phyloP scores from a whole-genome alignment of 768 basidiomycete species.

The Roridomyces roridus region DNA sequence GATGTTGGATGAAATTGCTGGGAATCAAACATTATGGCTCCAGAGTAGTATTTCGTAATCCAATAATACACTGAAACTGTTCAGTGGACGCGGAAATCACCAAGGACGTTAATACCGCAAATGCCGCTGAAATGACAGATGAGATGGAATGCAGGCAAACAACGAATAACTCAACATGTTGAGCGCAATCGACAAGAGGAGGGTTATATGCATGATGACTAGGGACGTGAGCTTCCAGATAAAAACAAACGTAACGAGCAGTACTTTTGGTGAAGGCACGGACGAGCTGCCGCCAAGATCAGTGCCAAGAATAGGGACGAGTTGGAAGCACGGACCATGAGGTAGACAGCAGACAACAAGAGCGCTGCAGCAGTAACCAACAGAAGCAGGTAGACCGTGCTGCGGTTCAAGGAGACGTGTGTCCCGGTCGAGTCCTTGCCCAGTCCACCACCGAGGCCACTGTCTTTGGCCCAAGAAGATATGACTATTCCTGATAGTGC shows the following conservation, averaged over 20 bases:
- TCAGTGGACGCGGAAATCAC: not conserved
- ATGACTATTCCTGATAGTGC: slow-evolving; percentile 72
- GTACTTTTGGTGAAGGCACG: slow-evolving; percentile 66
- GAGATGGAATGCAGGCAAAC: slow-evolving; percentile 1
- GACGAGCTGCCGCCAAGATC: slow-evolving; percentile 44
- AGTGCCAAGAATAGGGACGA: not conserved
- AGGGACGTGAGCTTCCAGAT: too few relatives aligned
- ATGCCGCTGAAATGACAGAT: slow-evolving; percentile 56
- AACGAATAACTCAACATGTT: slow-evolving; percentile 58
- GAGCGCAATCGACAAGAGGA: slow-evolving; percentile 64
- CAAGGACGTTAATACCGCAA: slow-evolving; percentile 37
- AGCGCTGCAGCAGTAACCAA: slow-evolving; percentile 74
- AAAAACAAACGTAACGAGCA: too few relatives aligned
- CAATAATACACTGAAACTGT: slow-evolving; percentile 62
- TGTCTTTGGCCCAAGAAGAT: slow-evolving; percentile 62
- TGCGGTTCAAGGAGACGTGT: slow-evolving; percentile 68
- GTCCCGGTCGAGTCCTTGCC: slow-evolving; percentile 61
- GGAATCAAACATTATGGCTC: slow-evolving; percentile 56
- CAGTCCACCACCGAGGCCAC: slow-evolving; percentile 77
- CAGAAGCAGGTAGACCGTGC: slow-evolving; percentile 78
- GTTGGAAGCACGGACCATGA: slow-evolving; percentile 42
- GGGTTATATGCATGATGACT: slow-evolving; percentile 77
- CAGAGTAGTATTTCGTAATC: slow-evolving; percentile 74
- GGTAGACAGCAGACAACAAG: slow-evolving; percentile 67
- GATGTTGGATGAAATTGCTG: slow-evolving; percentile 2